Percentiles rank a stretch among this genome's conserved stretches.
These are phyloP conservation scores for Citrus sp. DNA, from an alignment of 345 rosid genomes.

Conservation along the genomic window DNA sequence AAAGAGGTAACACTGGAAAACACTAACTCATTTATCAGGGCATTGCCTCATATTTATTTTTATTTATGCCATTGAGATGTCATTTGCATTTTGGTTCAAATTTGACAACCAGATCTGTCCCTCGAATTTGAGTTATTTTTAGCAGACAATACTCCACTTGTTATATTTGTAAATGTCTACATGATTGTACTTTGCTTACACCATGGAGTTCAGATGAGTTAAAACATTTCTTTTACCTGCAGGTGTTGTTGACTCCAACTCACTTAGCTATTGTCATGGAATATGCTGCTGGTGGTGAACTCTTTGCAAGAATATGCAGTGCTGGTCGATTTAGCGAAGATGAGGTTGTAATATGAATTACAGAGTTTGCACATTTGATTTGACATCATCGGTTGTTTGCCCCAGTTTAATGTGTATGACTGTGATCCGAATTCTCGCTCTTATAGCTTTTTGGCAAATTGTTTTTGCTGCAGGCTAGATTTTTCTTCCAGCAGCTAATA, in stretches of 20 bases:
- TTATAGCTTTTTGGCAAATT: background rate
- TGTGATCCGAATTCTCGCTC: background rate
- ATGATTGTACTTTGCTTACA: background rate
- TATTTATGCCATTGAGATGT: background rate
- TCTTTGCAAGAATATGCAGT: conserved; percentile 69
- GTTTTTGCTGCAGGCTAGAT: conserved; percentile 48
- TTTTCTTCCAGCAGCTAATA: conserved; percentile 86
- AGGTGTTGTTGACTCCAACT: conserved; percentile 77
- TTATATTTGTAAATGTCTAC: background rate
- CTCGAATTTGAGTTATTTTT: background rate
- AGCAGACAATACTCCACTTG: background rate
- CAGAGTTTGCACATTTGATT: conserved; percentile 2
- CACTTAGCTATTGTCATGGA: conserved; percentile 86
- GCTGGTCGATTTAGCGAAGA: conserved; percentile 95
- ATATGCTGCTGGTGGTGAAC: conserved; percentile 92
- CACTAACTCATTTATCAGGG: background rate
- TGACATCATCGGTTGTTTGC: background rate
- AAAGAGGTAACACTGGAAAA: conserved; percentile 62
- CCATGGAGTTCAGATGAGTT: background rate
- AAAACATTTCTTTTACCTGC: conserved; percentile 13
- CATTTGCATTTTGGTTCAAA: background rate
- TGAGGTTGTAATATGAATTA: conserved; percentile 42
- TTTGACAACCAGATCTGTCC: background rate
- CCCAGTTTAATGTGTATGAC: background rate
- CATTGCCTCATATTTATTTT: background rate